Evolutionary conservation across 75 land plant species (phyloP).

Genomic region (Cupressus sempervirens): DNA sequence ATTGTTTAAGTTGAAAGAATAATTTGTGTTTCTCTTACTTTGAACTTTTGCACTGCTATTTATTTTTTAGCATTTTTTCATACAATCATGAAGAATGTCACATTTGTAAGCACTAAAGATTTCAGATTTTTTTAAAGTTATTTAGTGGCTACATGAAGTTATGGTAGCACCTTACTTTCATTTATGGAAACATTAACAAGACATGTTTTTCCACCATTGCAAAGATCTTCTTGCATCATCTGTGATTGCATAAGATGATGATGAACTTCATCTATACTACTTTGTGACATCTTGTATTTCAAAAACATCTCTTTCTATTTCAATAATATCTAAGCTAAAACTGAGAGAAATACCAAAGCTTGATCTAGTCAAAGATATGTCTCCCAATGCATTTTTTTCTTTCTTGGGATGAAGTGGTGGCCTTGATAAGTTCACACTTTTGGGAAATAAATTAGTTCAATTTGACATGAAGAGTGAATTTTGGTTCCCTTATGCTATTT

Average conservation of each 20-base stretch:
- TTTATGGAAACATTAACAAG: constrained; percentile 83
- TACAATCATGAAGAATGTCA: constrained; percentile 75
- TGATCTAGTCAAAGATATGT: too few relatives aligned
- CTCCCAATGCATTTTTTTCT: too few relatives aligned
- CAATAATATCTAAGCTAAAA: too few relatives aligned
- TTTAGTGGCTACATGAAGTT: constrained; percentile 74
- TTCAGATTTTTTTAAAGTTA: constrained; percentile 40
- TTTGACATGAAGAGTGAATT: too few relatives aligned
- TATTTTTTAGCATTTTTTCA: constrained; percentile 59
- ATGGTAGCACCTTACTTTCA: constrained; percentile 70
- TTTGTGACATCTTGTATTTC: too few relatives aligned
- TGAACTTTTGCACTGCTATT: constrained; percentile 59
- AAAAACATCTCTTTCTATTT: too few relatives aligned
- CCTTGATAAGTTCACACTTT: too few relatives aligned
- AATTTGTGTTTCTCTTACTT: constrained; percentile 61
- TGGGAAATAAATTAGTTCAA: too few relatives aligned
- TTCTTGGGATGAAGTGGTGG: too few relatives aligned
- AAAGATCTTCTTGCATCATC: constrained; percentile 76
- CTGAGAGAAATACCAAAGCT: too few relatives aligned
- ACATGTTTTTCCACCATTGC: constrained; percentile 70
- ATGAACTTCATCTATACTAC: too few relatives aligned
- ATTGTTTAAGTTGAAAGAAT: constrained; percentile 92
- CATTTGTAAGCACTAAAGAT: constrained; percentile 64
- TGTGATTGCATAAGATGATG: constrained; percentile 26
- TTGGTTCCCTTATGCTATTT: too few relatives aligned